Conservation (phyloP, 192 early-diverging fungal species). For the Podila clonocystis region DNA sequence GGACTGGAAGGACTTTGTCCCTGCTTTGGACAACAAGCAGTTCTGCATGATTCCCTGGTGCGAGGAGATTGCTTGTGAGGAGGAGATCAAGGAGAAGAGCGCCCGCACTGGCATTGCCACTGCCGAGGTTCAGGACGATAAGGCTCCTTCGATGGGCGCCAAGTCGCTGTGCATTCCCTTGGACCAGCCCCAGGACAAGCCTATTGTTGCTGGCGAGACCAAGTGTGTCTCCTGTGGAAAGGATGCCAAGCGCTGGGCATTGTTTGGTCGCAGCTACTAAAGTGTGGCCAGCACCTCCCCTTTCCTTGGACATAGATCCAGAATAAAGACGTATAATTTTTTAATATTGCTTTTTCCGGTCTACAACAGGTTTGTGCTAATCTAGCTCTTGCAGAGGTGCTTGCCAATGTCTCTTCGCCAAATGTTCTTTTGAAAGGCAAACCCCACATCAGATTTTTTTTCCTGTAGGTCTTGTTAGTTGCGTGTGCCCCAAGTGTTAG, state of each 20-base stretch:
- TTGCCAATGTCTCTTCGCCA: too few species aligned
- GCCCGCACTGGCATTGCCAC: slow-evolving; percentile 67
- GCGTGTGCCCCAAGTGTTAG: too few species aligned
- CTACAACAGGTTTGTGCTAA: too few species aligned
- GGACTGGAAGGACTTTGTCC: slow-evolving; percentile 95
- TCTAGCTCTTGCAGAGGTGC: too few species aligned
- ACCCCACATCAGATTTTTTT: too few species aligned
- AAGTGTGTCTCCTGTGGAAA: slow-evolving; percentile 88
- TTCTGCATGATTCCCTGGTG: slow-evolving; percentile 96
- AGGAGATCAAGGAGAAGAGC: slow-evolving; percentile 94
- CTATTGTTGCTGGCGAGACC: slow-evolving; percentile 83
- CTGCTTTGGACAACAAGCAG: slow-evolving; percentile 88
- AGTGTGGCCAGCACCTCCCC: background rate
- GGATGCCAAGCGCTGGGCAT: slow-evolving; percentile 80
- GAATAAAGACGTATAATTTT: background rate
- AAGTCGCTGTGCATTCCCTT: slow-evolving; percentile 99
- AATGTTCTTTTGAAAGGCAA: too few species aligned
- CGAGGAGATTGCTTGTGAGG: slow-evolving; percentile 90
- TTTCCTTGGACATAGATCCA: background rate
- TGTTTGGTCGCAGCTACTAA: slow-evolving; percentile 90
- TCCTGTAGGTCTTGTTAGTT: too few species aligned
- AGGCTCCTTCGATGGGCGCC: slow-evolving; percentile 99
- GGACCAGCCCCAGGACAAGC: slow-evolving; percentile 87
- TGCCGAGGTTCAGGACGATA: slow-evolving; percentile 88
- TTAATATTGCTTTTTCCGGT: too few species aligned